Base-by-base conservation (phyloP, 1,284 basidiomycete species). In the Vanrija pseudolonga region DNA sequence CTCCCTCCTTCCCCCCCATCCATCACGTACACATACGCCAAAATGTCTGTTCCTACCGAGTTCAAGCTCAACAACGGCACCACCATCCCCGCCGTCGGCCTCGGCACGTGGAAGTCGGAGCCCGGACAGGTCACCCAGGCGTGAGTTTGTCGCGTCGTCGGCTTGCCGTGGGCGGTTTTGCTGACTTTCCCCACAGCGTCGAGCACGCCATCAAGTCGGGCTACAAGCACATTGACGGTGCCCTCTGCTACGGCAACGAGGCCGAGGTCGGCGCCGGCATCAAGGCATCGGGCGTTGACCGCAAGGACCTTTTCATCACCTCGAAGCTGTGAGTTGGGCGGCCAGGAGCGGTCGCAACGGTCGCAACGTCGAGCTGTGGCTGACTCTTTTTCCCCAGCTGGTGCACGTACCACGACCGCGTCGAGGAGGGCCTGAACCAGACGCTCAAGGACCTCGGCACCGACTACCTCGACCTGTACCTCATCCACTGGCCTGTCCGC, bases 231-330 rank as follows among this genome's bases (percentile, higher is more conserved):
- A 83, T 90, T 59, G 89, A 91, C 72, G 85, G 86, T 67, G 26
- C 26, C 11, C 26, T 26, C 26, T 26, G 26, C 26, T 26, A 26
- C 26, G 56, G 32, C 32, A 90, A 90, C 66, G 88, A 95, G 74
- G 84, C 86, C 66, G 85, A 89, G 67, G 90, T 95, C 23, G 90
- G 90, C 12, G 81, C 86, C 62, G 90, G 90, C 18, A 85, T 95
- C 75, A 83, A 81, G 65, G 82, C 81, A 43, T 86, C 85, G 50
- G 90, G 89, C 32, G 82, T 93, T 20, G 84, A 85, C 49, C 83
- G 91, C 60, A 81, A 83, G 42, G 86, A 93, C 58, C 82, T 95
- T 60, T 94, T 89, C 74, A 84, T 94, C 65, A 81, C 82, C 36
- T 72, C 70, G 47, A 81, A 81, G 57, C 70, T 66, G 59, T 71